Evolutionary conservation across 805 yeast genomes (phyloP).

Genomic region (Yarrowia phangngaensis): DNA sequence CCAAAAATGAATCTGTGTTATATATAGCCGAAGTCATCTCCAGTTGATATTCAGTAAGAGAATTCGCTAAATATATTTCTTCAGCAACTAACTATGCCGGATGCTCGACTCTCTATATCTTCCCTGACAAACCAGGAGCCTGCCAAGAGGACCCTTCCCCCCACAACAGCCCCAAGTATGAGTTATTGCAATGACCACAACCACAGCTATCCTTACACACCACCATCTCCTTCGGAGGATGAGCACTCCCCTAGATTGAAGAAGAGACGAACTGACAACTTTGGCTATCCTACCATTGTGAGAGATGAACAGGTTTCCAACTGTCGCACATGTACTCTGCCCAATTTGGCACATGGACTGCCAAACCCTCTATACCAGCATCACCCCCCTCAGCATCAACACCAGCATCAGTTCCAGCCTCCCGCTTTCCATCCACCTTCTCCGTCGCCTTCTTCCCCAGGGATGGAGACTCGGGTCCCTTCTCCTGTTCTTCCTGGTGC

Average conservation of each 20-base stretch:
- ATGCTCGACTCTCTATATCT: slow-evolving; percentile 25
- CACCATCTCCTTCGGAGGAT: slow-evolving; percentile 23
- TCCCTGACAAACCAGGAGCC: slow-evolving; percentile 26
- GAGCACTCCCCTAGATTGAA: slow-evolving; percentile 22
- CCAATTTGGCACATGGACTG: slow-evolving; percentile 13
- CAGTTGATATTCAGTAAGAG: slow-evolving; percentile 10
- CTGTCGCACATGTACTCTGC: slow-evolving; percentile 21
- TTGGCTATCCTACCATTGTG: slow-evolving; percentile 10
- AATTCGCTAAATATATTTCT: not conserved
- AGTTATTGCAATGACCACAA: slow-evolving; percentile 15
- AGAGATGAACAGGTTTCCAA: slow-evolving; percentile 15
- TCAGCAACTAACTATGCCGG: not conserved
- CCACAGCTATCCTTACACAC: slow-evolving; percentile 20
- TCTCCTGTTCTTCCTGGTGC: too few species aligned
- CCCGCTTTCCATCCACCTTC: slow-evolving; percentile 21
- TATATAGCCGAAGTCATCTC: not conserved
- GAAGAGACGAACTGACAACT: slow-evolving; percentile 17
- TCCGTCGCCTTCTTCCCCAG: slow-evolving; percentile 22
- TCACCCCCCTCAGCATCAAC: slow-evolving; percentile 3
- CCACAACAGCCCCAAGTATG: slow-evolving; percentile 11
- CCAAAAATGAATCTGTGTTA: too few species aligned
- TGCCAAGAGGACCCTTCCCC: too few species aligned
- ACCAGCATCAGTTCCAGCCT: slow-evolving; percentile 6
- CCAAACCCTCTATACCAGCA: slow-evolving; percentile 18
- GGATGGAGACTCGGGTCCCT: slow-evolving; percentile 22